Percentiles rank a stretch among this genome's conserved stretches.
Conservation (phyloP, 306 rosid genomes). For the Lupinus albus region DNA sequence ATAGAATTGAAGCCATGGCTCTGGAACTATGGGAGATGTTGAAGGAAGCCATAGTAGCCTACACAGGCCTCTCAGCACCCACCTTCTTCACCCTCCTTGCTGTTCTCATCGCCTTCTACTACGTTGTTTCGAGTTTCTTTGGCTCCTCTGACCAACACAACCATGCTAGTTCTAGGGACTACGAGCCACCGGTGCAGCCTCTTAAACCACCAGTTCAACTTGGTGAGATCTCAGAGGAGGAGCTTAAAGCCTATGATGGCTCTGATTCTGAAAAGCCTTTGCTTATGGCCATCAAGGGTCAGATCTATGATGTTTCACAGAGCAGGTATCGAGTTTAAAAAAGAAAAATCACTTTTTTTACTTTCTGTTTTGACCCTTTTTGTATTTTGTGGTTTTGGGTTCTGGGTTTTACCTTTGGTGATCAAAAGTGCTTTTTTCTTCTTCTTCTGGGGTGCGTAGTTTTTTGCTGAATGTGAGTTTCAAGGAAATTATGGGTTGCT, state of each 20-base stretch:
- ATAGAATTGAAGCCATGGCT: constrained; percentile 51
- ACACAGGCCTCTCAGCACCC: constrained; percentile 86
- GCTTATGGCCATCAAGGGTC: constrained; percentile 95
- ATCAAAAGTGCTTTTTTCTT: constrained; percentile 15
- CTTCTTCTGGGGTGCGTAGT: constrained; percentile 12
- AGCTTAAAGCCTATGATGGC: constrained; percentile 74
- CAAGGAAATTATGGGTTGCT: not conserved
- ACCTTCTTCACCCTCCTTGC: constrained; percentile 82
- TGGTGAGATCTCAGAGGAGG: constrained; percentile 82
- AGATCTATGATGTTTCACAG: constrained; percentile 96
- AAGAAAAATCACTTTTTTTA: too few relatives aligned
- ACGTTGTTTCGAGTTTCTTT: constrained; percentile 65
- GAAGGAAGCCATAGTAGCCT: constrained; percentile 71
- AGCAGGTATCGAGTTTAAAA: constrained; percentile 65
- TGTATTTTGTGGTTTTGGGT: constrained; percentile 27
- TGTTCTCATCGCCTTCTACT: constrained; percentile 59
- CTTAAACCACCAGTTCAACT: constrained; percentile 86
- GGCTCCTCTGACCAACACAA: constrained; percentile 46
- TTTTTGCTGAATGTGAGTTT: not conserved
- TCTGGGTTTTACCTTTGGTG: constrained; percentile 5
- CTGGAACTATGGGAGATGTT: constrained; percentile 83
- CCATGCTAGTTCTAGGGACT: constrained; percentile 21
- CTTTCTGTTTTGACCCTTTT: not conserved
- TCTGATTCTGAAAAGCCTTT: constrained; percentile 70
- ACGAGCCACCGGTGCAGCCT: constrained; percentile 61